Base-by-base conservation (phyloP, 1,284 basidiomycete genomes). In the Moesziomyces antarcticus region DNA sequence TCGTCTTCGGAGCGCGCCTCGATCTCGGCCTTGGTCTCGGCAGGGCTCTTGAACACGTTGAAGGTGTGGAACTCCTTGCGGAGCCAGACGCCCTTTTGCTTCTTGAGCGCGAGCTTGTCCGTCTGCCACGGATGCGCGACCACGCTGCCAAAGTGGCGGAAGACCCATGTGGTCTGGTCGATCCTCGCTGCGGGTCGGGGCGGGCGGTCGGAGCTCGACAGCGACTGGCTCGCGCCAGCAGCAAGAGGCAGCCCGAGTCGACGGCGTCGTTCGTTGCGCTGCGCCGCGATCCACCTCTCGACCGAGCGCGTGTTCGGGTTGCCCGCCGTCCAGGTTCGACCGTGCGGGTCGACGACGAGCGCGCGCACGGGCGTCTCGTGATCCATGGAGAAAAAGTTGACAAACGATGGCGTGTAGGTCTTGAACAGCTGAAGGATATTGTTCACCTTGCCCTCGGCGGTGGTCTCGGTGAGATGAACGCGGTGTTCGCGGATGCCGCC, bases 361-460 rank as follows among this genome's bases (percentile, higher is more conserved):
- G 74, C 77, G 11, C 60, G 55, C 16, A 66, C 46, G 13, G 74
- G 66, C 7, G 25, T 47, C 10, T 61, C 56, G 41, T 56, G 52
- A 16, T 66, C 56, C 16, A 52, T 25, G 11, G 45, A 37, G 54
- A 65, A 68, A 27, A 76, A 76, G 51, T 62, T 72, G 51, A 76
- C 71, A 47, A 75, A 78, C 24, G 62, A 63, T 0, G 77, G 77
- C 20, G 71, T 72, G 50, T 78, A 78, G 5, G 65, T 76, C 54
- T 72, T 68, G 57, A 65, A 58, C 5, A 58, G 25, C 0, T 45
- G 57, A 7, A 58, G 27, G 24, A 62, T 33, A 37, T 59, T 62
- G 49, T 60, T 63, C 40, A 54, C 30, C 18, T 14, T 30, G 9
- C 55, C 66, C 22, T 59, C 63, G 2, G 55, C 11, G 0, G 53